Base-by-base conservation (phyloP, 1,284 basidiomycete genomes). In the Moniliophthora roreri region DNA sequence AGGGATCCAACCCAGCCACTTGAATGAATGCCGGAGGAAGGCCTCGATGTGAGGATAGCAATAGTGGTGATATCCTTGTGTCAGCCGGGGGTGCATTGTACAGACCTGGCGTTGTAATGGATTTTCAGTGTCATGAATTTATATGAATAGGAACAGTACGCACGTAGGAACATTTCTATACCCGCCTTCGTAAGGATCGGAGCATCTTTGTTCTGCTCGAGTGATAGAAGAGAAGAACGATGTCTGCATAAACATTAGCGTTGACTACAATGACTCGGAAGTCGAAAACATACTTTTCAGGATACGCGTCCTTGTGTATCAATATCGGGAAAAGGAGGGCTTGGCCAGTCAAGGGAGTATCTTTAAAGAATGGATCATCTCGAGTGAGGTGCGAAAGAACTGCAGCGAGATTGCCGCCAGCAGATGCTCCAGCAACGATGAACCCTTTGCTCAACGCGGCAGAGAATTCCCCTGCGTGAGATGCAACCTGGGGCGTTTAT, bases 361-460 rank as follows among this genome's bases (percentile, higher is more conserved):
- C 26, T 8, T 32, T 24, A 49, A 60, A 60, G 46, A 53, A 53
- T 1, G 56, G 45, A 42, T 57, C 58, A 35, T 57, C 56, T 20
- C 51, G 50, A n/a, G 53, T 51, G 36, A 56, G 55, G 24, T 53
- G 53, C 7, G 49, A 42, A 1, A 60, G 1, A 6, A 48, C 46
- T 5, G 54, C 50, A 24, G 51, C 42, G 5, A 49, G 23, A 35
- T 60, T 42, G 0, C 41, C 58, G 5, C 58, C 58, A 2, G 53
- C 52, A 0, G 56, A 60, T 1, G 26, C 23, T 1, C 58, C 58
- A 15, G 28, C 53, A 23, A 60, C 16, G 10, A 57, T 24, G 26
- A 60, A 56, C 2, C 58, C 58, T 34, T 54, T 53, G 5, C n/a
- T 21, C 1, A 50, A 26, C 16, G 35, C 39, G 1, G 47, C 58